phyloP scores from a whole-genome alignment of 257 asterid species.

The Penstemon davidsonii region DNA sequence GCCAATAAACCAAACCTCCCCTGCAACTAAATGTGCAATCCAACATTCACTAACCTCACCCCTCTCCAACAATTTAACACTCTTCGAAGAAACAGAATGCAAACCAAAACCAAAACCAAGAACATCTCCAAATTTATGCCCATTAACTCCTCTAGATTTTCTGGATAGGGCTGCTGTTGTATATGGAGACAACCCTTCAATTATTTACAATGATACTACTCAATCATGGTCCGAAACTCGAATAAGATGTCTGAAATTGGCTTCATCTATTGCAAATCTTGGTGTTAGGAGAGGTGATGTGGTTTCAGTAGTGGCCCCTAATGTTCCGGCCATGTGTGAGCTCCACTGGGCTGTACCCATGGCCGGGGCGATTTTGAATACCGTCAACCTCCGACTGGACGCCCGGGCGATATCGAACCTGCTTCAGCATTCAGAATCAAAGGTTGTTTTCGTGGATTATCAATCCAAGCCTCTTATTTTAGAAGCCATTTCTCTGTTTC shows the following conservation, averaged over 20 bases:
- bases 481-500: slow-evolving; percentile 50
- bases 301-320: slow-evolving; percentile 63
- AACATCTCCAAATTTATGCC: slow-evolving; percentile 35
- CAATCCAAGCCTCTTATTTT: slow-evolving; percentile 32
- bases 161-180: slow-evolving; percentile 49
- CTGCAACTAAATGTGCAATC: not conserved
- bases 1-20: not conserved
- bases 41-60: slow-evolving; percentile 19
- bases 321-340: slow-evolving; percentile 65
- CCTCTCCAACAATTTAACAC: slow-evolving; percentile 11
- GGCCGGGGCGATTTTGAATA: slow-evolving; percentile 57
- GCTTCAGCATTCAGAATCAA: slow-evolving; percentile 48
- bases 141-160: slow-evolving; percentile 44
- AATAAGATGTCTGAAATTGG: slow-evolving; percentile 46
- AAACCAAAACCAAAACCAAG: not conserved
- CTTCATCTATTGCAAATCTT: slow-evolving; percentile 42
- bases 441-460: slow-evolving; percentile 48
- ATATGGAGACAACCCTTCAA: slow-evolving; percentile 43
- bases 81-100: not conserved
- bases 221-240: slow-evolving; percentile 54
- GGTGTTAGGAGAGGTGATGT: slow-evolving; percentile 47
- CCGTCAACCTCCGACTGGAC: slow-evolving; percentile 57
- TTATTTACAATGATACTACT: slow-evolving; percentile 36
- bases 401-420: slow-evolving; percentile 37
- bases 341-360: slow-evolving; percentile 69